Percentiles rank a stretch among this genome's conserved stretches.
Evolutionary conservation across 352 stramenopile species (phyloP).

Genomic region (Phytophthora kernoviae): DNA sequence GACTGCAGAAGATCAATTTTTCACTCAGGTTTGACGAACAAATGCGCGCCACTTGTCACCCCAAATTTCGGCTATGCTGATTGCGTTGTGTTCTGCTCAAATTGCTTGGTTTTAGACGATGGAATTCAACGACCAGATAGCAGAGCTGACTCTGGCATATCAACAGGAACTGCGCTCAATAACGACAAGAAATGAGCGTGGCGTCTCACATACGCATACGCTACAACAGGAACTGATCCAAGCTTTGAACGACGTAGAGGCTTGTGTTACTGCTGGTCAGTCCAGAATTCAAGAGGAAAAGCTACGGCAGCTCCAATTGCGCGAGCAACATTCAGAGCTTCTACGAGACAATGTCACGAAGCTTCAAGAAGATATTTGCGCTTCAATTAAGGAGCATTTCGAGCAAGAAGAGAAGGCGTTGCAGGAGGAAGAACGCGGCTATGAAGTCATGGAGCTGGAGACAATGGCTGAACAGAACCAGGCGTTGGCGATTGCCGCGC

Average conservation of each 20-base stretch:
- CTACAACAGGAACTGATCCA: constrained; percentile 68
- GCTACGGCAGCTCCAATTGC: constrained; percentile 43
- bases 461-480: constrained; percentile 47
- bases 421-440: constrained; percentile 37
- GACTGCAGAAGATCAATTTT: constrained; percentile 50
- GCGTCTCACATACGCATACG: constrained; percentile 56
- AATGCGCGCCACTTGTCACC: neutral
- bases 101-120: constrained; percentile 40
- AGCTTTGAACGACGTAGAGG: constrained; percentile 62
- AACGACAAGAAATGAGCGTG: constrained; percentile 40
- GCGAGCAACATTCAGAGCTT: constrained; percentile 41
- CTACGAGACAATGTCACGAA: constrained; percentile 42
- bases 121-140: constrained; percentile 71
- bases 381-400: constrained; percentile 23
- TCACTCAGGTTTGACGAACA: constrained; percentile 35
- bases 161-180: constrained; percentile 63
- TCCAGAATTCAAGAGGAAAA: constrained; percentile 53
- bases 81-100: neutral
- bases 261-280: constrained; percentile 46
- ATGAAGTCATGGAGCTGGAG: constrained; percentile 56
- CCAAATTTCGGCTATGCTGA: neutral
- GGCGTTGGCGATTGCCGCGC: constrained; percentile 33
- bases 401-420: constrained; percentile 27
- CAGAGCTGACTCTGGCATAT: constrained; percentile 54
- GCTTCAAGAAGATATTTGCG: constrained; percentile 33